Evolutionary conservation across 306 rosid species (phyloP).

Genomic region (Citrullus colocynthis): DNA sequence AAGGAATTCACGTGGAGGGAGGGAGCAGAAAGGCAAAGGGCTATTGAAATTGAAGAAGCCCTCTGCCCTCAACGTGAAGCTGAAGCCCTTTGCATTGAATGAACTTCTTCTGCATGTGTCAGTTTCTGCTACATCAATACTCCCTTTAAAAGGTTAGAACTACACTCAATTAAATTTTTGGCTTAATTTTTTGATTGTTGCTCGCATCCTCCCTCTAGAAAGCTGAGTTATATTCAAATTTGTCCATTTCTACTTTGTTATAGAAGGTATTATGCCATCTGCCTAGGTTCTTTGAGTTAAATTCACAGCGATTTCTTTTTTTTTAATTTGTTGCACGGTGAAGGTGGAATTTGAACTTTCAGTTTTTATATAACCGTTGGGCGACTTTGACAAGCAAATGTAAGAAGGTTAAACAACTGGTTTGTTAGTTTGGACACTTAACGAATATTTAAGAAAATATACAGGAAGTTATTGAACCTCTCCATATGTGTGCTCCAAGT

Average conservation of each 20-base stretch:
- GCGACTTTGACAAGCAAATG: too few species aligned
- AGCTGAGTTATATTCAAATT: neutral
- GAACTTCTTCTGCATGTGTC: neutral
- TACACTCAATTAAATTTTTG: neutral
- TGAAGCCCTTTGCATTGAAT: constrained; percentile 4
- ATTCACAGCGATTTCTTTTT: neutral
- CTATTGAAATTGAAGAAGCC: neutral
- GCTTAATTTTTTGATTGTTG: neutral
- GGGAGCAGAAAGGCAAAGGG: neutral
- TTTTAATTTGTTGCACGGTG: neutral
- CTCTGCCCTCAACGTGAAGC: constrained; percentile 6
- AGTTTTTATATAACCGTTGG: too few species aligned
- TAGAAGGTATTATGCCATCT: neutral
- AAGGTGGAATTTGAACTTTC: neutral
- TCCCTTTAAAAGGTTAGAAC: neutral
- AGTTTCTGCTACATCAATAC: neutral
- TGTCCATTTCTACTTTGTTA: neutral
- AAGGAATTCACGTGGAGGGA: constrained; percentile 6
- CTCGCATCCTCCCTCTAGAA: neutral
- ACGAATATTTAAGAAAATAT: too few species aligned
- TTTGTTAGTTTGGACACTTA: neutral
- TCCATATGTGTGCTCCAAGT: neutral
- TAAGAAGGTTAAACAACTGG: too few species aligned
- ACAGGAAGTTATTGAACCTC: too few species aligned
- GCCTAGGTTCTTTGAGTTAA: neutral